Conservation (phyloP, 352 stramenopile genomes). For the Phytophthora sansomeana region DNA sequence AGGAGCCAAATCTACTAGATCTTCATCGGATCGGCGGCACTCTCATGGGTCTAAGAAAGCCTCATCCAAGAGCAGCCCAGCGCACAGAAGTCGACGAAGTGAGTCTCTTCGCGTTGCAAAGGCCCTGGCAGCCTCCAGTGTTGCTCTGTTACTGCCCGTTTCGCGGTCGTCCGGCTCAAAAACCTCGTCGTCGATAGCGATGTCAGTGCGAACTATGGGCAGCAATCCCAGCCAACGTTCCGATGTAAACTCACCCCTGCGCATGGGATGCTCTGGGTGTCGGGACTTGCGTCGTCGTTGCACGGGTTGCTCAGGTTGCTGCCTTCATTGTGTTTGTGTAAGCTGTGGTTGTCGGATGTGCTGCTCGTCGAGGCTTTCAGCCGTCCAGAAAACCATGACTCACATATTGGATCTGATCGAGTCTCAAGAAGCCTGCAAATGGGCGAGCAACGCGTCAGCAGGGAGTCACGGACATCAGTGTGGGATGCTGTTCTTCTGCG, state of each 20-base stretch:
- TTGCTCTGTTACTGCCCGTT: conserved; percentile 15
- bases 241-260: conserved; percentile 43
- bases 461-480: conserved; percentile 32
- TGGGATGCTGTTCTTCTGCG: conserved; percentile 50
- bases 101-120: conserved; percentile 44
- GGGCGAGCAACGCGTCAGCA: conserved; percentile 38
- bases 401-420: conserved; percentile 70
- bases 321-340: conserved; percentile 75
- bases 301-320: conserved; percentile 70
- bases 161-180: conserved; percentile 21
- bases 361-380: conserved; percentile 58
- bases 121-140: conserved; percentile 32
- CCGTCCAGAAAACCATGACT: conserved; percentile 67
- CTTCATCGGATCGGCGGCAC: conserved; percentile 23
- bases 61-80: conserved; percentile 17
- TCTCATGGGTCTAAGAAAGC: conserved; percentile 28
- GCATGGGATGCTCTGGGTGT: conserved; percentile 72
- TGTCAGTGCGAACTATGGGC: conserved; percentile 28
- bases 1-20: conserved; percentile 9
- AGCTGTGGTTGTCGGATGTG: conserved; percentile 81
- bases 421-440: conserved; percentile 67
- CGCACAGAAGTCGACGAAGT: conserved; percentile 29
- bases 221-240: conserved; percentile 16
- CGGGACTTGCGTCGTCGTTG: conserved; percentile 67
- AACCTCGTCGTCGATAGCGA: conserved; percentile 26